Base-by-base conservation (phyloP, 2,329 filamentous ascomycete genomes). In the Fusarium austroafricanum region DNA sequence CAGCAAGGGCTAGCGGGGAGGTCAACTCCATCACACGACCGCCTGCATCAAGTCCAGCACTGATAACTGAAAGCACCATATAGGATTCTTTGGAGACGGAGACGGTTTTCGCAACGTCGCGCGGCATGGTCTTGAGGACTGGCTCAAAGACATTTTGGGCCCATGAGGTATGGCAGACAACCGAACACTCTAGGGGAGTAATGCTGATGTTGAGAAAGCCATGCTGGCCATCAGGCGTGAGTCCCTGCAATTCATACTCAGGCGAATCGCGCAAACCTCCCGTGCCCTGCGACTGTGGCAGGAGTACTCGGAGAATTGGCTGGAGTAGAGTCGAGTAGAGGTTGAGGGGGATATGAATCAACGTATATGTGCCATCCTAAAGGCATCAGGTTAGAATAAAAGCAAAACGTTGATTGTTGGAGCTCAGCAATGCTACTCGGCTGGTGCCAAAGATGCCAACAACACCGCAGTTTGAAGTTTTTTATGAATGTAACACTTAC, bases 201-300 rank as follows among this genome's bases (percentile, higher is more conserved):
- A 98, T 87, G 66, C 93, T 96, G 71, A 99, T 89, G 78, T 98
- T 98, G 77, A 97, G 86, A 79, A 99, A 98, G 43, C 89, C 89
- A 79, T 96, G 91, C 75, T 86, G 85, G 65, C 83, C 81, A 65
- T 86, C 84, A 42, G 79, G 65, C 5, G 82, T 83, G 42, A 86
- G 79, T 18, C 83, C 85, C 62, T 84, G 81, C 43, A 83, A 75
- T 42, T 77, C 75, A 47, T 77, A 75, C 61, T 80, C 75, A 49
- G 78, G 74, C 21, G 76, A 77, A 52, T 77, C 76, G 57, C 60
- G 62, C 59, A 65, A 79, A 73, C 72, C 81, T 77, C 71, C 71
- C 55, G 80, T 70, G 57, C 75, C 77, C 59, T 84, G 81, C 20
- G 81, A 82, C 64, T 88, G 84, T 15, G 94, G 93, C 55, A 96